Evolutionary conservation across 2,329 filamentous ascomycete species (phyloP).

Genomic region (Sarocladium oryzae): DNA sequence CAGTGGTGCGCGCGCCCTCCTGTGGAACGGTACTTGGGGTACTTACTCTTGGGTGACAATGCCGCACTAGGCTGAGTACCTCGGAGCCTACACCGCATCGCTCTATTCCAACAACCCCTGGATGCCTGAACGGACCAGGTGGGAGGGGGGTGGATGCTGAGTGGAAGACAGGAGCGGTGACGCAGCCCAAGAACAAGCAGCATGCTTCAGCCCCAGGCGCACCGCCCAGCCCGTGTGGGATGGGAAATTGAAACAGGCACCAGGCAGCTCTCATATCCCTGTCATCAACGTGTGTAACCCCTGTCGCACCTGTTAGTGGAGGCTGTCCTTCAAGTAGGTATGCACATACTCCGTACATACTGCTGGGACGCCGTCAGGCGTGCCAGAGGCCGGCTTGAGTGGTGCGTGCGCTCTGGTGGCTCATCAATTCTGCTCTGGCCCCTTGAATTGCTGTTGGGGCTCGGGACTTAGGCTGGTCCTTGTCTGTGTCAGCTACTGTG

Average conservation of each 20-base stretch:
- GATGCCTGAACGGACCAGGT: constrained; percentile 6
- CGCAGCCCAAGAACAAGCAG: constrained; percentile 3
- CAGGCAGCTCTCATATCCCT: constrained; percentile 16
- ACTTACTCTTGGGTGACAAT: neutral
- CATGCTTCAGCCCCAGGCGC: constrained; percentile 7
- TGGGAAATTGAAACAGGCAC: constrained; percentile 14
- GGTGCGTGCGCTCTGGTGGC: neutral
- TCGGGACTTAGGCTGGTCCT: constrained; percentile 3
- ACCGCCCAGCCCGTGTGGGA: constrained; percentile 9
- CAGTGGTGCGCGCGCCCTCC: neutral
- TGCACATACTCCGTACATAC: too few relatives aligned
- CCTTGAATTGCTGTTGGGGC: constrained; percentile 5
- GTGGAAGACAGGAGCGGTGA: constrained; percentile 4
- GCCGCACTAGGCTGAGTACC: neutral
- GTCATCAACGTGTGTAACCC: constrained; percentile 5
- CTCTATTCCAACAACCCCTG: constrained; percentile 2
- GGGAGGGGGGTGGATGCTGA: constrained; percentile 9
- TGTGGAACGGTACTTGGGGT: constrained; percentile 2
- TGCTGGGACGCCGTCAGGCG: neutral
- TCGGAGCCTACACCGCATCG: neutral
- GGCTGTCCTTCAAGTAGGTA: neutral
- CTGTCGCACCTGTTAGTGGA: neutral
- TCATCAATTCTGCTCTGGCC: neutral
- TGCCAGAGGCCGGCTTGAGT: neutral
- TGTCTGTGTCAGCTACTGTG: constrained; percentile 2